Conservation (phyloP, 768 basidiomycete species). For the Stropharia rugosoannulata region DNA sequence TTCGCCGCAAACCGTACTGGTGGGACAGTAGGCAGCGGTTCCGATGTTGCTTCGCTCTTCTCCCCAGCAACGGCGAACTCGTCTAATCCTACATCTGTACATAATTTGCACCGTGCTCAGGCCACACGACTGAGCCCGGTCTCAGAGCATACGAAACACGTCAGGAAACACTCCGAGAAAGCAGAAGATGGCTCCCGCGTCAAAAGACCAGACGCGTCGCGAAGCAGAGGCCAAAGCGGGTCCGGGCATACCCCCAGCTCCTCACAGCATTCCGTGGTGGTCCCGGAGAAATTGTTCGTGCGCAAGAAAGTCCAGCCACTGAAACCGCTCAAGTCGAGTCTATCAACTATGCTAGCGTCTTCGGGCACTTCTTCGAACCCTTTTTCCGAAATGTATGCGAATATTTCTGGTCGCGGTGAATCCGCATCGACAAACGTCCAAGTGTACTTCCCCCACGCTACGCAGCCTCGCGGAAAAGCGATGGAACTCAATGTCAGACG, state of each 20-base stretch:
- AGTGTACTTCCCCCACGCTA: slow-evolving; percentile 85
- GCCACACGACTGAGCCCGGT: background rate
- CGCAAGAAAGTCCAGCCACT: slow-evolving; percentile 47
- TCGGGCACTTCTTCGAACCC: slow-evolving; percentile 70
- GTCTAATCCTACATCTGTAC: background rate
- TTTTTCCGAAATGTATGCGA: slow-evolving; percentile 83
- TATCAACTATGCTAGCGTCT: slow-evolving; percentile 74
- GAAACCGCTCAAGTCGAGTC: slow-evolving; percentile 53
- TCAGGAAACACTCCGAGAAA: too few relatives aligned
- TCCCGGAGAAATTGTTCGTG: slow-evolving; percentile 38
- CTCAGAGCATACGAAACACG: too few relatives aligned
- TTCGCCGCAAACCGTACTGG: slow-evolving; percentile 60
- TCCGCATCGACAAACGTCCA: slow-evolving; percentile 61
- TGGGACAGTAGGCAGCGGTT: slow-evolving; percentile 58
- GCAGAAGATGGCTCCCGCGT: too few relatives aligned
- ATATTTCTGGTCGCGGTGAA: slow-evolving; percentile 77
- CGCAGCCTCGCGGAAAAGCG: slow-evolving; percentile 53
- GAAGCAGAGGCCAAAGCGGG: background rate
- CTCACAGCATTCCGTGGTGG: slow-evolving; percentile 1
- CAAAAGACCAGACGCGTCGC: background rate
- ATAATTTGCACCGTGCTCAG: background rate
- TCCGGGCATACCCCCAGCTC: slow-evolving; percentile 10
- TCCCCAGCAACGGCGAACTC: background rate
- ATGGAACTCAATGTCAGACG: slow-evolving; percentile 77
- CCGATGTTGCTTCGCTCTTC: slow-evolving; percentile 36